Conservation (phyloP, 108 stramenopile genomes). For the Skeletonema grethae region DNA sequence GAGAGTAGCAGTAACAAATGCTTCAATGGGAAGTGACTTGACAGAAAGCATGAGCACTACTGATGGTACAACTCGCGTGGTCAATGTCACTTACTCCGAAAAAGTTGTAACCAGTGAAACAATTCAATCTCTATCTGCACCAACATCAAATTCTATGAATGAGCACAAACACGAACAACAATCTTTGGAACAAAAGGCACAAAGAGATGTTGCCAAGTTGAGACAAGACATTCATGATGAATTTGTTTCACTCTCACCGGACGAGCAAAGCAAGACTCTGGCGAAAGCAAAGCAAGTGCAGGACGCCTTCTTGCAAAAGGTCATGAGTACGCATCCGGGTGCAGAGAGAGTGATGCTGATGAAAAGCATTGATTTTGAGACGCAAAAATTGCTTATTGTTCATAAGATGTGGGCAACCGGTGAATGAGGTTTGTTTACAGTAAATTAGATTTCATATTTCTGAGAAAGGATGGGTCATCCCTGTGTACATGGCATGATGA, state of each 20-base stretch:
- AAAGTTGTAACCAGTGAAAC: conserved; percentile 39
- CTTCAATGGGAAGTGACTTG: conserved; percentile 10
- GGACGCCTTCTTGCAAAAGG: conserved; percentile 48
- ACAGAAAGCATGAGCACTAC: conserved; percentile 20
- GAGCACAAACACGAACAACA: conserved; percentile 15
- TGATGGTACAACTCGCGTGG: conserved; percentile 65
- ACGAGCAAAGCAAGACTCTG: conserved; percentile 57
- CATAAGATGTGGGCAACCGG: conserved; percentile 46
- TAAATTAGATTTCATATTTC: not conserved
- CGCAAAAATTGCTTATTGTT: conserved; percentile 57
- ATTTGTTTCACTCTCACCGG: conserved; percentile 16
- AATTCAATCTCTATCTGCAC: conserved; percentile 31
- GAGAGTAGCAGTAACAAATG: conserved; percentile 42
- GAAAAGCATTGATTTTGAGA: conserved; percentile 48
- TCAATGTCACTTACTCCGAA: conserved; percentile 70
- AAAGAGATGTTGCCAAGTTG: conserved; percentile 32
- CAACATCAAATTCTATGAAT: conserved; percentile 32
- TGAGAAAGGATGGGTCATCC: no score
- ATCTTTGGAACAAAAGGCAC: conserved; percentile 9
- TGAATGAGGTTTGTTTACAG: not conserved
- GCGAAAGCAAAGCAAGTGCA: conserved; percentile 57
- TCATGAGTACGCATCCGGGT: conserved; percentile 52
- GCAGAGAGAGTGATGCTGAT: conserved; percentile 59
- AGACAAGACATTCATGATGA: conserved; percentile 31
- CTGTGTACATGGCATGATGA: not conserved